phyloP scores from a whole-genome alignment of 176 grass and related monocot genomes.

The Aegilops longissima region DNA sequence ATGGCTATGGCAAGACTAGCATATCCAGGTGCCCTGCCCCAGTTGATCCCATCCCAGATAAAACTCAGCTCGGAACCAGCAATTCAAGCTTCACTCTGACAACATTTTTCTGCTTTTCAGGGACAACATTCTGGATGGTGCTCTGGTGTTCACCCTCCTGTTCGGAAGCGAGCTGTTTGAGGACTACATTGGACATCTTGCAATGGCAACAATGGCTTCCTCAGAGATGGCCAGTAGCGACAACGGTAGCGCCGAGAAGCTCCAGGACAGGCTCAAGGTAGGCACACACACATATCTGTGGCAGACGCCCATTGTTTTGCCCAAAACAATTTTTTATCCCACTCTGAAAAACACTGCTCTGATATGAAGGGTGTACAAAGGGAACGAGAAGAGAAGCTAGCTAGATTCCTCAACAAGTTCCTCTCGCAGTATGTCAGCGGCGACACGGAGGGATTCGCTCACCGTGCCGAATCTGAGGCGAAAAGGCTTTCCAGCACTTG shows the following conservation, averaged over 20 bases:
- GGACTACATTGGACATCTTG: slow-evolving; percentile 87
- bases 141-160: slow-evolving; percentile 86
- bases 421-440: slow-evolving; percentile 76
- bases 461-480: slow-evolving; percentile 69
- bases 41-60: not conserved
- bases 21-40: slow-evolving; percentile 58
- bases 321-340: not conserved
- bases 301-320: too few relatives aligned
- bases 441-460: slow-evolving; percentile 70
- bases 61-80: not conserved
- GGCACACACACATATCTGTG: not conserved
- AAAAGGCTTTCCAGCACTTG: slow-evolving; percentile 76
- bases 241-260: slow-evolving; percentile 68
- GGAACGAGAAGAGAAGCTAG: slow-evolving; percentile 92
- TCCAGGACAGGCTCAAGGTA: slow-evolving; percentile 96
- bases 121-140: slow-evolving; percentile 90
- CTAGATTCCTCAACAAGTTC: slow-evolving; percentile 79
- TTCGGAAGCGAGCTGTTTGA: slow-evolving; percentile 95
- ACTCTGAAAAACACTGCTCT: slow-evolving; percentile 23
- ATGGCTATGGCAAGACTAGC: slow-evolving; percentile 79
- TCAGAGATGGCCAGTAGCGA: slow-evolving; percentile 59
- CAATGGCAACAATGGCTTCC: slow-evolving; percentile 96
- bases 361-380: slow-evolving; percentile 75
- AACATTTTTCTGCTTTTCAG: slow-evolving; percentile 28
- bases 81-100: not conserved